Base-by-base conservation (phyloP, 176 grass and related monocot species). In the Triticum monococcum region DNA sequence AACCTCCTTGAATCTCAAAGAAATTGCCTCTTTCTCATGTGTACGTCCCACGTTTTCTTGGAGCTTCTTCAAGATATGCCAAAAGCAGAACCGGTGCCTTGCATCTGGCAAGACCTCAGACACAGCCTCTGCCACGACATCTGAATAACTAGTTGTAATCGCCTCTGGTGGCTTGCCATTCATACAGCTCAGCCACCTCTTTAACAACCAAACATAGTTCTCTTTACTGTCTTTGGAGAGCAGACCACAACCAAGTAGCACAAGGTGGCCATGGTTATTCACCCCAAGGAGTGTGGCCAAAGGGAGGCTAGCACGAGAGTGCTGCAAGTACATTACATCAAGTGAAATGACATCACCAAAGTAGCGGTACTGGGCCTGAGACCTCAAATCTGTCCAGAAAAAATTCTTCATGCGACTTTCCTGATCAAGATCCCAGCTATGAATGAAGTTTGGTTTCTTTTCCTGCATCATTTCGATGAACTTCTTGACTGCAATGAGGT, bases 211-310 rank as follows among this genome's bases (percentile, higher is more conserved):
- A n/a, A 78, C 64, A 77, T 97, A 97, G 37, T 86, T 90, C 69
- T 88, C 92, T 24, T 67, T 85, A 12, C 72, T 94, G 79, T 97
- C 95, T 18, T 87, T 87, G 7, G 90, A 88, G 12, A 94, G 84
- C 30, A 97, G 77, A 41, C 81, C 92, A 64, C 95, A 97, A 6
- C 92, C 92, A 72, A 97, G 87, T 72, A 92, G 80, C 46, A 97
- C 90, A 31, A 94, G 91, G 52, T 97, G 95, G 2, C 95, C 95
- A n/a, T 97, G 95, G 61, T 94, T 91, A 73, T 97, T 97, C 77
- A 97, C 89, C 17, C 95, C 95, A 85, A 97, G 86, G 62, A 97
- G 64, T 30, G 92, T 87, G 46, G 87, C 92, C 37, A 97, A 78
- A 22, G 90, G 88, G 57, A 91, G 78, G 41, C 48, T 92, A 36